Evolutionary conservation across 768 basidiomycete species (phyloP), one percentile per base, ranked within the genome.

Genomic region (Mycena polygramma): DNA sequence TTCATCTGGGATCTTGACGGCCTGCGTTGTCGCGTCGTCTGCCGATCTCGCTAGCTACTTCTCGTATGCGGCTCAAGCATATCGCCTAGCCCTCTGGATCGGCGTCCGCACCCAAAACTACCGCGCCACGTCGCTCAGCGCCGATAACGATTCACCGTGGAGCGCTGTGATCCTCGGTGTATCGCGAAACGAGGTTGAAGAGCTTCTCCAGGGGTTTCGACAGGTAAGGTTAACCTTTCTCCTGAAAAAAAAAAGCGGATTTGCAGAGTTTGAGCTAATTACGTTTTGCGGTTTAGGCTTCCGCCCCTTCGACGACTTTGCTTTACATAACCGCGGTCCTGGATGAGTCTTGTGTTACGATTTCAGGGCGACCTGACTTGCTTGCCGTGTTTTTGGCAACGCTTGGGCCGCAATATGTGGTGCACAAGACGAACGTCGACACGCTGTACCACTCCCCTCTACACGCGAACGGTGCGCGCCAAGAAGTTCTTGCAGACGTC

Each of bases 291-390:
- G 3, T 49, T 26, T 49, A 61, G 60, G 19, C 35, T 63, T 0
- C 22, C 22, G n/a, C 36, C 5, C 45, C 63, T 57, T 55, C 52
- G 35, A 37, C 45, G 45, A 11, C 45, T 24, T 57, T 75, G 19
- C 77, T 91, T 75, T 82, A 78, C 74, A 78, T 91, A 53, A 90
- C 89, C 0, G 87, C 88, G 13, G 79, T 89, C 66, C 80, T 87
- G 57, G 84, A 85, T 68, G 80, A 83, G 61, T 78, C 73, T 14
- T 85, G 82, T 63, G 79, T 89, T 62, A 90, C 90, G 17, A 79
- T 91, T 58, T 91, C 90, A 4, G 91, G 90, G 35, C 84, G 80
- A 58, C 90, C 90, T 2, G 85, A 88, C 68, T 62, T 84, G 57
- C 78, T 92, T 36, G 75, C 78, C 10, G 75, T 75, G 35, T 90